Evolutionary conservation across 495 filamentous ascomycete species (phyloP).

Genomic region (Aspergillus olivimuriae): DNA sequence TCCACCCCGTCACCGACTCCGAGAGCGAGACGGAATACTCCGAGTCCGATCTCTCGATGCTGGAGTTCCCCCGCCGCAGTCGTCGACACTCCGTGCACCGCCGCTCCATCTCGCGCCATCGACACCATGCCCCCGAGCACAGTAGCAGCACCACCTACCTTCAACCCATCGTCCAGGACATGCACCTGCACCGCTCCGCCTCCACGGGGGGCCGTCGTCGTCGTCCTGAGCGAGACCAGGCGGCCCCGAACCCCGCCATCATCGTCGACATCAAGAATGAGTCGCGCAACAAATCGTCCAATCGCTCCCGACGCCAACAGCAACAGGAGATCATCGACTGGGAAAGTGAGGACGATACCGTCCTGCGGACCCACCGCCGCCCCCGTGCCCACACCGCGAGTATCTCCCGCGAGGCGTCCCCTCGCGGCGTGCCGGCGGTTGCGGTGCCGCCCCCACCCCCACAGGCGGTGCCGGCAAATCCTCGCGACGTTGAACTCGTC

Average conservation of each 20-base stretch:
- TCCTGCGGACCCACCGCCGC: constrained; percentile 13
- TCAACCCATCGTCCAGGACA: constrained; percentile 15
- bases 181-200: constrained; percentile 30
- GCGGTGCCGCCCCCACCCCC: no score
- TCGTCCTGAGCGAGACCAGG: constrained; percentile 10
- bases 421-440: constrained; percentile 7
- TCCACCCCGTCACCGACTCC: constrained; percentile 19
- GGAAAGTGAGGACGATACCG: constrained; percentile 29
- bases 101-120: constrained; percentile 36
- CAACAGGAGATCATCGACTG: constrained; percentile 10
- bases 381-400: constrained; percentile 15
- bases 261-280: constrained; percentile 32
- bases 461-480: no score
- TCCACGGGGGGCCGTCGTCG: constrained; percentile 35
- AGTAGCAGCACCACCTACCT: constrained; percentile 17
- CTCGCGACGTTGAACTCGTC: constrained; percentile 32
- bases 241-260: constrained; percentile 15
- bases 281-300: constrained; percentile 13
- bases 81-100: constrained; percentile 9
- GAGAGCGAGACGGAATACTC: constrained; percentile 37
- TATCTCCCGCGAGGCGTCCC: constrained; percentile 14
- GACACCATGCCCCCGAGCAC: constrained; percentile 15
- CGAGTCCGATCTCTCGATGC: constrained; percentile 35
- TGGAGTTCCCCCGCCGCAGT: constrained; percentile 18
- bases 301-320: constrained; percentile 7